Base-by-base conservation (phyloP, 2,329 filamentous ascomycete species). In the Botryosphaeria dothidea region DNA sequence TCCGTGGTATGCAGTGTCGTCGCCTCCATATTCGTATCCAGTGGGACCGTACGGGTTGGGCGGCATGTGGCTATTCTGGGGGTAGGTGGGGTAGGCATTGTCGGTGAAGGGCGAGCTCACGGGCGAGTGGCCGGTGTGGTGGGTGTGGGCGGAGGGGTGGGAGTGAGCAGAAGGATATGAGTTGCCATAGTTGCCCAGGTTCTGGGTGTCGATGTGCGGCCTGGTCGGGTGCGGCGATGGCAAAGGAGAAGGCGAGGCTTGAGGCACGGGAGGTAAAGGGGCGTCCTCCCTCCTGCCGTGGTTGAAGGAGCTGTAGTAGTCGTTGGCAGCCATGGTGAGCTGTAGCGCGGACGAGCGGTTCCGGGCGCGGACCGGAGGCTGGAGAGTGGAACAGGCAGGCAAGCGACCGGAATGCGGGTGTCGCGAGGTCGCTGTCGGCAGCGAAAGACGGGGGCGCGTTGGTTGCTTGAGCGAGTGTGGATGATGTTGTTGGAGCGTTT, bases 41-140 rank as follows among this genome's bases (percentile, higher is more conserved):
- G 90, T 89, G 66, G 82, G 62, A 11, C 63, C 63, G 54, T 65
- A 78, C 21, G 86, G 85, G 69, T 89, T 85, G 67, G 83, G 81
- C 63, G 82, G 75, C 15, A 48, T 56, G 79, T 74, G 46, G 74
- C 74, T 62, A 66, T 72, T 31, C 11, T 54, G 75, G 66, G 82
- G 78, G 71, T 82, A 82, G 58, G 84, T 80, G 64, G 87, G 86
- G 72, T 91, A 90, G 65, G 84, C 83, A 77, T 88, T 82, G 74
- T 91, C 88, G 76, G 90, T 88, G 74, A 90, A 90, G 64, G 88
- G 86, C 54, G 84, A 85, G 70, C 79, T 71, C 19, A 72, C 69
- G 27, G 70, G 67, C 41, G 52, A 51, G 64, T 66, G 36, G 46
- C 41, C 25, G 38, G 56, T 38, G 25, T 60, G 56, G n/a, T 48